phyloP scores from a whole-genome alignment of 192 early-diverging fungal species.

The Obelidium mucronatum region DNA sequence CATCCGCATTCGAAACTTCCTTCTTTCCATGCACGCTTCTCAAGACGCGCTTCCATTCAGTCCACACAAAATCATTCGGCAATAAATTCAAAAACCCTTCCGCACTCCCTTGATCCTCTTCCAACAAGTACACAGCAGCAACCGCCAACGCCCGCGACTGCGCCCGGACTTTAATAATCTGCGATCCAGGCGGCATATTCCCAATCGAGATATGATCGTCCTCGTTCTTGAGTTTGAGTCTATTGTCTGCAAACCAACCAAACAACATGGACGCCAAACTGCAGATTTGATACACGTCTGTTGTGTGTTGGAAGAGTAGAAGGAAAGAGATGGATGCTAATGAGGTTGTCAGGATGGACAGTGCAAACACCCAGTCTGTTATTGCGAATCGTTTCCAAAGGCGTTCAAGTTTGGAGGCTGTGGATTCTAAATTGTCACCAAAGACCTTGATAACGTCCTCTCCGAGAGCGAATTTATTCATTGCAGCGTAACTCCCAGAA shows the following conservation, averaged over 20 bases:
- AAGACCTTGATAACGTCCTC: not conserved
- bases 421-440: no score
- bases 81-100: not conserved
- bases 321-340: slow-evolving; percentile 11
- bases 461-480: slow-evolving; percentile 3
- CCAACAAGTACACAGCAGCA: not conserved
- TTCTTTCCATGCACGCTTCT: not conserved
- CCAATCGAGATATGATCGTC: not conserved
- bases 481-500: not conserved
- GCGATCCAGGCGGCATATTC: not conserved
- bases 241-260: slow-evolving; percentile 21
- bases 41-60: not conserved
- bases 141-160: not conserved
- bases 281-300: not conserved
- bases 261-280: slow-evolving; percentile 14
- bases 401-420: no score
- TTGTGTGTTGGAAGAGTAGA: slow-evolving; percentile 18
- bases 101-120: not conserved
- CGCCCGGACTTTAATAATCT: not conserved
- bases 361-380: not conserved
- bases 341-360: not conserved
- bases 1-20: not conserved
- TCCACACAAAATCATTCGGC: not conserved
- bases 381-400: not conserved
- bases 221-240: slow-evolving; percentile 20